Percentiles rank a stretch among this genome's conserved stretches.
Conservation (phyloP, 2,329 filamentous ascomycete species). For the Sphaerulina musiva region DNA sequence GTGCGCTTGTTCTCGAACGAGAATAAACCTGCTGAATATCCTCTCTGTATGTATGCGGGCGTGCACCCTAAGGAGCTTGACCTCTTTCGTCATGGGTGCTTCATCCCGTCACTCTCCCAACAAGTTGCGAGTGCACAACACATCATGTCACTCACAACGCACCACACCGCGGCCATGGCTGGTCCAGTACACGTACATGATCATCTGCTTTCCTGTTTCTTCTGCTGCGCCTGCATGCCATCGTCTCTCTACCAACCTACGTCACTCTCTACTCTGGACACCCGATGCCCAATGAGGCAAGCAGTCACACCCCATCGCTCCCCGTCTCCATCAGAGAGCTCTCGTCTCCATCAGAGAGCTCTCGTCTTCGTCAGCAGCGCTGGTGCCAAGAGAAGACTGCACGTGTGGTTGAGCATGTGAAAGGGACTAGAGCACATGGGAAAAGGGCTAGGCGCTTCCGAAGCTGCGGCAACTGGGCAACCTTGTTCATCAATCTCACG, state of each 20-base stretch:
- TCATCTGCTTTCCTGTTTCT: background rate
- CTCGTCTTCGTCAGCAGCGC: background rate
- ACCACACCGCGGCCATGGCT: no score
- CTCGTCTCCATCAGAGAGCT: background rate
- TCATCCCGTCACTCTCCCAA: background rate
- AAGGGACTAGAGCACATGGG: background rate
- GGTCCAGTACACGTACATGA: no score
- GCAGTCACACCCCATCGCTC: slow-evolving; percentile 7
- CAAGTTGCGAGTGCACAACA: no score
- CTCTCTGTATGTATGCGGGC: no score
- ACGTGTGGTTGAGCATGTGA: slow-evolving; percentile 4
- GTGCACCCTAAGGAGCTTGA: no score
- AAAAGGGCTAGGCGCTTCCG: background rate
- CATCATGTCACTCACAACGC: background rate
- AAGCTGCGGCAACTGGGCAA: background rate
- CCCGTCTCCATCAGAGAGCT: no score
- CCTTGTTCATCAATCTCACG: no score
- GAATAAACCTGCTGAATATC: no score
- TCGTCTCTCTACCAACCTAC: background rate
- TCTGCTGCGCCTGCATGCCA: background rate
- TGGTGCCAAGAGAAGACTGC: slow-evolving; percentile 1
- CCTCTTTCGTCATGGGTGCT: background rate
- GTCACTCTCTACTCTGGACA: background rate
- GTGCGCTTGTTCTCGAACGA: no score
- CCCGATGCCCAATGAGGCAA: background rate